These are phyloP conservation scores for Suillus weaverae DNA, from an alignment of 768 basidiomycete genomes.

Conservation along the genomic window DNA sequence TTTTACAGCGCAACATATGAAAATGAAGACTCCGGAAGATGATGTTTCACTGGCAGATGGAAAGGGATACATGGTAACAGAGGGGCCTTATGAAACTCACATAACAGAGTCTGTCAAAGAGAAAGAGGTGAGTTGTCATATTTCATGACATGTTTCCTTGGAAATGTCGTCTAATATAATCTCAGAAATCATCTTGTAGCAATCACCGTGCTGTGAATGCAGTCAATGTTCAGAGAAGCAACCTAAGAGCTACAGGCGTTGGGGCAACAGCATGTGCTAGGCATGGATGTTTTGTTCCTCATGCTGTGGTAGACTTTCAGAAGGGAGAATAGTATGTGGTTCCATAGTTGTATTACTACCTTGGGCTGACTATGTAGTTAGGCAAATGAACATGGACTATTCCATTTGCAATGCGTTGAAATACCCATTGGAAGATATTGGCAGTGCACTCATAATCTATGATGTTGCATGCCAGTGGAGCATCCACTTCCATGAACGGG, in stretches of 20 bases:
- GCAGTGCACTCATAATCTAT: constrained; percentile 22
- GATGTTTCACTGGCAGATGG: constrained; percentile 21
- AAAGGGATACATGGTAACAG: constrained; percentile 7
- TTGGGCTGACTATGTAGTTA: constrained; percentile 3
- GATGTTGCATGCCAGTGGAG: constrained; percentile 31
- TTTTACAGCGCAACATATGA: constrained; percentile 7
- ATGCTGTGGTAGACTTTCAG: constrained; percentile 31
- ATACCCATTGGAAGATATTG: constrained; percentile 7
- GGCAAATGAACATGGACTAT: constrained; percentile 32
- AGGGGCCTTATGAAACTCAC: background rate
- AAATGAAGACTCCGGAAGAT: constrained; percentile 13
- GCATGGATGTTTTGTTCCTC: constrained; percentile 35
- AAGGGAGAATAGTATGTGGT: constrained; percentile 29
- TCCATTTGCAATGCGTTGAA: constrained; percentile 23
- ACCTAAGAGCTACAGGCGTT: constrained; percentile 29
- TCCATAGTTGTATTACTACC: too few species aligned
- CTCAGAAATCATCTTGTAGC: constrained; percentile 18
- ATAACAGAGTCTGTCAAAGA: background rate
- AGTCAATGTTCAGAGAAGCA: constrained; percentile 12
- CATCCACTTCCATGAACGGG: constrained; percentile 14
- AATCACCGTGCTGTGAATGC: constrained; percentile 22
- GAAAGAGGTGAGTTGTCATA: background rate
- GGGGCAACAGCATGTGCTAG: constrained; percentile 31
- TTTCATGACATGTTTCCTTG: background rate
- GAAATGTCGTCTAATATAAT: too few species aligned